A percentile compares a stretch with the other conserved stretches of the same genome.
Evolutionary conservation across 257 asterid genomes (phyloP).

Genomic region (Plantago ovata): DNA sequence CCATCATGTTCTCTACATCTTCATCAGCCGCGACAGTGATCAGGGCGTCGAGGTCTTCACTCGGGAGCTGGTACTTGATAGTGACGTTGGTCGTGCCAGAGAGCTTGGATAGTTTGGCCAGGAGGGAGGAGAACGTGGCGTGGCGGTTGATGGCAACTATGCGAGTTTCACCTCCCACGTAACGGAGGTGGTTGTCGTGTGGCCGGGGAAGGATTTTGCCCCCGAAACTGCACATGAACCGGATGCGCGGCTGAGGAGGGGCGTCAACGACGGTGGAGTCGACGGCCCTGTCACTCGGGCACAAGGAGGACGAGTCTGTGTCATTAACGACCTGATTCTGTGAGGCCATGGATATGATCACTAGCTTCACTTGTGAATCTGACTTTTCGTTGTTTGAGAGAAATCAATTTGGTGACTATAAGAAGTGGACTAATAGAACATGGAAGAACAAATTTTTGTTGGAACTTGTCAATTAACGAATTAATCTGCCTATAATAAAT

Average conservation of each 20-base stretch:
- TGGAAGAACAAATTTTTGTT: no score
- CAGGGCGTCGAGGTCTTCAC: constrained; percentile 59
- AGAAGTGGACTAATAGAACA: no score
- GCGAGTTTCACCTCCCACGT: constrained; percentile 66
- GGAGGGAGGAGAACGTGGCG: constrained; percentile 14
- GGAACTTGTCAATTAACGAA: no score
- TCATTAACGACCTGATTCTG: no score
- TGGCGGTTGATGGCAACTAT: constrained; percentile 33
- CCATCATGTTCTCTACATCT: constrained; percentile 65
- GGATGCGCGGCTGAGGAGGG: background rate
- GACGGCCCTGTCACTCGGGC: no score
- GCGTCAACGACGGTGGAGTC: background rate
- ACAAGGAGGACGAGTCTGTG: no score
- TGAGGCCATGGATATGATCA: no score
- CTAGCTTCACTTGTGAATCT: no score
- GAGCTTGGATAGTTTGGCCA: constrained; percentile 36
- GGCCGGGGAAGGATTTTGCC: constrained; percentile 59
- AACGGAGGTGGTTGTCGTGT: constrained; percentile 63
- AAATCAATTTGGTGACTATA: no score
- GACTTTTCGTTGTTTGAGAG: no score
- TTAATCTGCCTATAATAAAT: no score
- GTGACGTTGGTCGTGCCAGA: constrained; percentile 25
- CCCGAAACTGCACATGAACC: constrained; percentile 49
- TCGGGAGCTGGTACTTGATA: constrained; percentile 58
- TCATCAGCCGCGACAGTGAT: constrained; percentile 59